Base-by-base conservation (phyloP, 768 basidiomycete genomes). In the Tulasnella sp. region DNA sequence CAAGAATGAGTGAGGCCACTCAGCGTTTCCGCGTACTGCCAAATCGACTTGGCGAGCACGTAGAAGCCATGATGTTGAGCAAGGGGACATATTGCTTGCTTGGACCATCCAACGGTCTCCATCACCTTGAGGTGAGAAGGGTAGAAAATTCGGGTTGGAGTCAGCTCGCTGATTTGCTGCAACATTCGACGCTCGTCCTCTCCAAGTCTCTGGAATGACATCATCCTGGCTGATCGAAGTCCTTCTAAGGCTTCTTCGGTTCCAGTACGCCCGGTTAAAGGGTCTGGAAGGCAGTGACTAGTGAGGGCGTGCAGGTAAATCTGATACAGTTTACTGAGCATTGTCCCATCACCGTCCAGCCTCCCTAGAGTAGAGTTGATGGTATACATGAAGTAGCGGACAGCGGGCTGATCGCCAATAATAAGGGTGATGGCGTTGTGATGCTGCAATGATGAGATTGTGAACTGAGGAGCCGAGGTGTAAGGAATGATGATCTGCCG, bases 231-330 rank as follows among this genome's bases (percentile, higher is more conserved):
- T 0, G 70, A 70, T 12, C 54, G 54, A 20, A 76, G 58, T 37
- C 68, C 58, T 42, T 61, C 55, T 19, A 74, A 55, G 0, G 73
- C 73, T 41, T 74, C 66, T 34, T 72, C 67, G 1, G 67, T 67
- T 3, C 74, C 74, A 0, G 69, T 70, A 6, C 67, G 67, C 15
- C 57, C 56, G 0, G 68, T 71, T 16, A 76, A 61, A 3, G 71
- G 70, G 58, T 76, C 74, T 9, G 64, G 61, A 13, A 69, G 58
- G 39, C 65, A 65, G 37, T 68, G 65, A n/a, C 68, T 68, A 2
- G 67, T 73, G 2, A 72, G 51, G 15, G 70, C 69, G 37, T 76
- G 75, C 12, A 76, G 62, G 45, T 71, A 71, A 2, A 66, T 61
- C 40, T 62, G 63, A 48, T 64, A 72, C 6, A 73, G 59, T 34